A percentile compares a stretch with the other conserved stretches of the same genome.
Conservation (phyloP, 176 grass and related monocot genomes). For the Avena insularis region DNA sequence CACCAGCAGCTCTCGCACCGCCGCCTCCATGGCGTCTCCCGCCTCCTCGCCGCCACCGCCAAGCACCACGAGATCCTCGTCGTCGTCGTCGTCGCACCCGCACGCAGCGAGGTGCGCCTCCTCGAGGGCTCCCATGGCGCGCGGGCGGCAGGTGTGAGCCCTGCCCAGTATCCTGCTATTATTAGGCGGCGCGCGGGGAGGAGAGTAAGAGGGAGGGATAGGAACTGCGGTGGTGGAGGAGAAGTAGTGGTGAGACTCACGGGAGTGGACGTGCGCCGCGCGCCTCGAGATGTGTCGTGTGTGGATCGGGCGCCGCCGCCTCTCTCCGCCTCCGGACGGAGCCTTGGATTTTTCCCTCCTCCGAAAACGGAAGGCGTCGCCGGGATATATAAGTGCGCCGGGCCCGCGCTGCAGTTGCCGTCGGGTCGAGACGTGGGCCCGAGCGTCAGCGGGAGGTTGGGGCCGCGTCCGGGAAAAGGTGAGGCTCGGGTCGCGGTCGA, state of each 20-base stretch:
- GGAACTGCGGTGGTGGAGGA: background rate
- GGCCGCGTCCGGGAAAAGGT: background rate
- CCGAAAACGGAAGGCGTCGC: background rate
- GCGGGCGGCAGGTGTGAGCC: background rate
- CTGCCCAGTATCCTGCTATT: constrained; percentile 19
- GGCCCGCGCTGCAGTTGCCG: background rate
- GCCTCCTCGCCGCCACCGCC: constrained; percentile 13
- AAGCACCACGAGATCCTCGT: constrained; percentile 31
- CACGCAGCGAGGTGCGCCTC: constrained; percentile 58
- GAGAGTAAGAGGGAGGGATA: background rate
- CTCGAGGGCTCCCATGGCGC: constrained; percentile 74
- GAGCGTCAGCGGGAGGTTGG: background rate
- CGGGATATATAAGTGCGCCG: background rate
- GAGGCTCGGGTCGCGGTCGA: background rate
- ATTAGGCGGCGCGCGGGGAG: constrained; percentile 43
- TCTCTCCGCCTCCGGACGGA: background rate
- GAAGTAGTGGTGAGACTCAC: background rate
- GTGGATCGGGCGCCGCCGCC: constrained; percentile 57
- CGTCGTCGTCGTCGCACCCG: constrained; percentile 50
- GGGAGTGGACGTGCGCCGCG: constrained; percentile 48
- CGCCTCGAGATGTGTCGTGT: constrained; percentile 41
- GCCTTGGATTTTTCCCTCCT: background rate
- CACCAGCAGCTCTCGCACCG: constrained; percentile 65
- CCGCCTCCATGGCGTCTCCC: constrained; percentile 55
- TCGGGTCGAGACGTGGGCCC: background rate